Base-by-base conservation (phyloP, 2,329 filamentous ascomycete species). In the Phaeosphaeriaceae sp. region DNA sequence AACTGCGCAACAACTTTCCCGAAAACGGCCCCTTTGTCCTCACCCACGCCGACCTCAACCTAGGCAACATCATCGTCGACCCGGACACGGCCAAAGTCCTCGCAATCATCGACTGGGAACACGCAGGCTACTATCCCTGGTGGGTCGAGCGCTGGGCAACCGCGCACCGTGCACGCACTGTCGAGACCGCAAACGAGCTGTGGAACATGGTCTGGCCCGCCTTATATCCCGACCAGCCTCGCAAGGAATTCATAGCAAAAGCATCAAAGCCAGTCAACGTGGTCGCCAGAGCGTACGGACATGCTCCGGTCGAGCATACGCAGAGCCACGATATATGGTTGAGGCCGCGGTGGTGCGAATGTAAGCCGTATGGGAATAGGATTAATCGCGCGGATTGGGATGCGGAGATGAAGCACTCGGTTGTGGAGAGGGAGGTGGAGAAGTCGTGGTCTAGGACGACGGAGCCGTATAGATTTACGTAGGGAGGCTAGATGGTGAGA, bases 71-170 rank as follows among this genome's bases (percentile, higher is more conserved):
- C 42, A 53, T 66, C 3, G 61, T 66, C 19, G 26, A 28, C 26
- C 26, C 26, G 11, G 5, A 54, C 26, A 30, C 60, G 43, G 55
- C 52, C 6, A 58, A 51, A 23, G 64, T 66, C 21, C 23, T 21
- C 5, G 64, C 54, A 9, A 59, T 66, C 30, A 55, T 66, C 40
- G 64, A 66, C 54, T 64, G 64, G 64, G 64, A 63, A 40, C 22
- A 5, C 40, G 59, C 61, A 15, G 64, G 63, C 11, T 60, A 57
- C 48, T 48, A 48, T 17, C 60, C 56, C 0, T 59, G 57, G 60
- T 63, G 60, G 56, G 56, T 48, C 17, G 60, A 63, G 53, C 42
- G 49, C 24, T 54, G 7, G 15, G 19, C 40, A 32, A 28, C 5
- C 26, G 26, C 26, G 26, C 26, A 28, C 5, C 5, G 9, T 9